Conservation (phyloP, 176 grass and related monocot species). For the Musa troglodytarum region DNA sequence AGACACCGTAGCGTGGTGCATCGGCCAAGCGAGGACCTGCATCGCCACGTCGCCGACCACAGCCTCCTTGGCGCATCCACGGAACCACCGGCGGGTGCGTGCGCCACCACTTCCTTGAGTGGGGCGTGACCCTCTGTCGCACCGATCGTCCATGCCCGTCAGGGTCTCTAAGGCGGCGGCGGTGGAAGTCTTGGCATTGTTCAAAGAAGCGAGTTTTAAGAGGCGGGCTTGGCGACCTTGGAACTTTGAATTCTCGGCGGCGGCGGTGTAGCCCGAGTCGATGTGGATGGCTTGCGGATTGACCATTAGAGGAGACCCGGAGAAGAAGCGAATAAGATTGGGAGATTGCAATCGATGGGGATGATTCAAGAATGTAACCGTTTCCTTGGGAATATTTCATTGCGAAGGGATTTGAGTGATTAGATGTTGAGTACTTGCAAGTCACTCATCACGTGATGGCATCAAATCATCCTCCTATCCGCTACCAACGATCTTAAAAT, state of each 20-base stretch:
- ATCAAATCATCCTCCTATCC: no score
- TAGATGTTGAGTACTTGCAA: no score
- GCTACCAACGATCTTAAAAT: no score
- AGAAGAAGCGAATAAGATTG: no score
- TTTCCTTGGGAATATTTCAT: no score
- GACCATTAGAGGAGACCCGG: no score
- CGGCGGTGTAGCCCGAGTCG: neutral
- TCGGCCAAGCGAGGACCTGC: conserved; percentile 91
- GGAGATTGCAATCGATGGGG: no score
- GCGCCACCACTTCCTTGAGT: conserved; percentile 53
- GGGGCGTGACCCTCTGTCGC: conserved; percentile 35
- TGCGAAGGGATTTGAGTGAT: no score
- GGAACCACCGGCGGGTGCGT: conserved; percentile 84
- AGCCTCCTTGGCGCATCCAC: conserved; percentile 81
- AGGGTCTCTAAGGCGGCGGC: conserved; percentile 19
- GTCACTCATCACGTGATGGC: no score
- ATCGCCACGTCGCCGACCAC: conserved; percentile 61
- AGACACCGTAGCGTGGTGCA: conserved; percentile 85
- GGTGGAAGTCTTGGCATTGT: conserved; percentile 22
- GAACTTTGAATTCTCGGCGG: conserved; percentile 4
- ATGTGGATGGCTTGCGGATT: conserved; percentile 22
- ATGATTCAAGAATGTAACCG: no score
- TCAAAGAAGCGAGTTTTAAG: conserved; percentile 28
- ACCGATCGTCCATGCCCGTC: conserved; percentile 25
- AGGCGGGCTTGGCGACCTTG: neutral